Evolutionary conservation across 78 protist species (phyloP), one percentile per base, ranked within the genome.

Genomic region (Anaeramoeba flamelloides): DNA sequence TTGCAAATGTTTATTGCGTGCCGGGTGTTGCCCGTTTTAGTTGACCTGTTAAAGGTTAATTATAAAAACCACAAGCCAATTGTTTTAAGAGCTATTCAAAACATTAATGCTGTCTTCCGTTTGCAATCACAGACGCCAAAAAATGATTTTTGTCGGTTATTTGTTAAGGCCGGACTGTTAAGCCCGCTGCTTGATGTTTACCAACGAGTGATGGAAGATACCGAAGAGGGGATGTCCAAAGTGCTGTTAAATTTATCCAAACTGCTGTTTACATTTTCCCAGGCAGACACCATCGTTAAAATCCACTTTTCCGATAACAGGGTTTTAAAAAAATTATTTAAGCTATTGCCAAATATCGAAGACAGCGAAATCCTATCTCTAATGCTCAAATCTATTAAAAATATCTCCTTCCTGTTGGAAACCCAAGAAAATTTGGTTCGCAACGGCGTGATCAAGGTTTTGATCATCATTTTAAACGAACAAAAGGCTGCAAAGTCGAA

Each of bases 1-100:
- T 64, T 85, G 3, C 90, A 90, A 78, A 91, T 91, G 93, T 89
- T 91, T 77, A 87, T 91, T 32, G 90, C 95, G 0, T 90, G 91
- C 77, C 82, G 87, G 8, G 94, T 92, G 75, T 36, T 90, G 74
- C 94, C 94, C 0, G 85, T 89, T 26, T 77, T 91, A 1, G 91
- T 89, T 26, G 87, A 81, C 39, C 79, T 90, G 79, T 53, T 91
- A 4, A 74, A 77, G 34, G 79, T 79, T 53, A 76, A 74, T 0
- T 89, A 85, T 36, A 38, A 8, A 30, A 82, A 89, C 32, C 34
- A 74, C 38, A 75, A 79, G 3, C 64, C 38, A 8, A 37, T 90
- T 37, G 86, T 91, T 12, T 32, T 64, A 41, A 40, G 77, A 79
- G 91, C 91, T 0, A 30, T 92, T 41, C 92, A 92, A 40, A 77